A percentile compares a stretch with the other conserved stretches of the same genome.
These are phyloP conservation scores for Cryptococcus wingfieldii DNA, from an alignment of 1,284 basidiomycete genomes.

Conservation along the genomic window DNA sequence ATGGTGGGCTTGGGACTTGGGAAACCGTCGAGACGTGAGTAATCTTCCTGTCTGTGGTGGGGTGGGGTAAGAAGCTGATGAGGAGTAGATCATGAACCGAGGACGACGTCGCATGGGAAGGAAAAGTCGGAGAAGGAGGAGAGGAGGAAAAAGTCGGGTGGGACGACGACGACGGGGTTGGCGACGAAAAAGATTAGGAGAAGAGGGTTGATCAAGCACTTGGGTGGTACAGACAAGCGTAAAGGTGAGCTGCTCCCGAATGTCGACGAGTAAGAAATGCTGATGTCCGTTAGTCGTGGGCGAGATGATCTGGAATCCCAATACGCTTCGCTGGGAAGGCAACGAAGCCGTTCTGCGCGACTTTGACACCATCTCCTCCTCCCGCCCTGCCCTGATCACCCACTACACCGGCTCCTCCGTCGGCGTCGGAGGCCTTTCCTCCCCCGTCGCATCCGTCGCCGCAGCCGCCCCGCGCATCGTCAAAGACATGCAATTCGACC, in stretches of 20 bases:
- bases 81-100: conserved; percentile 15
- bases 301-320: conserved; percentile 96
- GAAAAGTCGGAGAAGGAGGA: conserved; percentile 15
- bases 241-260: conserved; percentile 60
- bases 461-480: conserved; percentile 60
- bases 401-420: conserved; percentile 76
- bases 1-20: conserved; percentile 25
- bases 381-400: conserved; percentile 90
- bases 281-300: conserved; percentile 62
- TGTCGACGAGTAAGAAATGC: not conserved
- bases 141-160: conserved; percentile 27
- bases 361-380: conserved; percentile 71
- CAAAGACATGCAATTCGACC: conserved; percentile 97
- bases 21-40: not conserved
- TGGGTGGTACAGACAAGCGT: conserved; percentile 64
- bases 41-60: not conserved
- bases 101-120: conserved; percentile 5
- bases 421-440: conserved; percentile 50
- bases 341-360: conserved; percentile 85
- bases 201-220: conserved; percentile 73
- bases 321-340: conserved; percentile 86
- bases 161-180: not conserved
- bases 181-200: conserved; percentile 55
- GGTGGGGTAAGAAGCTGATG: conserved; percentile 56
- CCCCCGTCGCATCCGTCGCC: conserved; percentile 42